These are phyloP conservation scores for Medicago lupulina DNA, from an alignment of 306 rosid genomes.

Conservation along the genomic window DNA sequence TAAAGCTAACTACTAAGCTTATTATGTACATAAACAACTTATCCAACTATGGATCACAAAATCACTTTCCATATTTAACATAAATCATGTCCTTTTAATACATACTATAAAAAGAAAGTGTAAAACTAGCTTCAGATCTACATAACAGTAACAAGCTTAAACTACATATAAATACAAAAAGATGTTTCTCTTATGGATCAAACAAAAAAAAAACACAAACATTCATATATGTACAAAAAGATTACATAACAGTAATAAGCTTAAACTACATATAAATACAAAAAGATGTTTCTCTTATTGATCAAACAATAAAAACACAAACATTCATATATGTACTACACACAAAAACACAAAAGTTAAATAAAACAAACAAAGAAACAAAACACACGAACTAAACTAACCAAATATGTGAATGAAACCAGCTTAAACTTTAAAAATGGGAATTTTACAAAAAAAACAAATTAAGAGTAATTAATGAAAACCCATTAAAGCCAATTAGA, in stretches of 20 bases:
- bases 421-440: neutral
- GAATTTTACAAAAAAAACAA: neutral
- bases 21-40: neutral
- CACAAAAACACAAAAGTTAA: slow-evolving; percentile 3
- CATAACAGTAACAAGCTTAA: slow-evolving; percentile 19
- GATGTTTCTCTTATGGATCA: neutral
- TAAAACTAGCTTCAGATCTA: slow-evolving; percentile 48
- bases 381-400: neutral
- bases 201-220: slow-evolving; percentile 19
- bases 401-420: slow-evolving; percentile 26
- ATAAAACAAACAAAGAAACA: slow-evolving; percentile 18
- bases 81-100: slow-evolving; percentile 9
- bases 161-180: slow-evolving; percentile 10
- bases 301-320: slow-evolving; percentile 13
- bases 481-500: slow-evolving; percentile 12
- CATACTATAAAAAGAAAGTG: neutral
- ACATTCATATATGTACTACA: neutral
- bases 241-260: slow-evolving; percentile 24
- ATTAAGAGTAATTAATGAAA: slow-evolving; percentile 21
- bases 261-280: slow-evolving; percentile 23
- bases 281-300: neutral
- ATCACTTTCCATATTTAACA: slow-evolving; percentile 31
- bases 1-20: slow-evolving; percentile 28
- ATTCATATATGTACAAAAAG: neutral
- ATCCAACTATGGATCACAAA: slow-evolving; percentile 30